Base-by-base conservation (phyloP, 2,329 filamentous ascomycete species). In the Tolypocladium ovalisporum region DNA sequence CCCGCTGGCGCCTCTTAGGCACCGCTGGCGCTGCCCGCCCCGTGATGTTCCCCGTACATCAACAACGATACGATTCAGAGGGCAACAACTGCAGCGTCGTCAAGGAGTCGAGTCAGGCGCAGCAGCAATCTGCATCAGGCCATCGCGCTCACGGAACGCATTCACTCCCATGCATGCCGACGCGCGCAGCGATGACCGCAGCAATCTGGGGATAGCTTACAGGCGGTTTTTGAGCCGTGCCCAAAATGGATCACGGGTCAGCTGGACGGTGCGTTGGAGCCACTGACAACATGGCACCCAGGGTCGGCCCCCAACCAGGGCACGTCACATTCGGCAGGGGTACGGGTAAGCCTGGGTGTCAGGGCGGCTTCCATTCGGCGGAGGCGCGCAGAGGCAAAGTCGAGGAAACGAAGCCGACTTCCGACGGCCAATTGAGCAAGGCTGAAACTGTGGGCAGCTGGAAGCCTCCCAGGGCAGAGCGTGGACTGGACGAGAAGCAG, bases 261-360 rank as follows among this genome's bases (percentile, higher is more conserved):
- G 58, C 56, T 56, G 58, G 57, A 52, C 56, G 58, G 55, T 61
- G 60, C 47, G 60, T 42, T 60, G 60, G 60, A 57, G 39, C 58
- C 60, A 60, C 55, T 58, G 56, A 22, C 36, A 52, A 37, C 56
- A 54, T 57, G 54, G 55, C 54, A 54, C 37, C 39, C 40, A 29
- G 44, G 49, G 52, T n/a, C 52, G 36, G 52, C 52, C 52, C 52
- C 52, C 52, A 54, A 40, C 52, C 36, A 54, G 10, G 52, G 52
- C 36, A 40, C 24, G 54, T 35, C 42, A 51, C 35, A 36, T 57
- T 32, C 32, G 32, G 36, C 37, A 19, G 27, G 52, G 35, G 52
- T 15, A 22, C 17, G n/a, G 47, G 39, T 35, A 36, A 37, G 37
- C 49, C n/a, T 29, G 34, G 37, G n/a, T n/a, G 54, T 36, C 35